Conservation (phyloP, 768 basidiomycete genomes). For the Lactarius trivialis region DNA sequence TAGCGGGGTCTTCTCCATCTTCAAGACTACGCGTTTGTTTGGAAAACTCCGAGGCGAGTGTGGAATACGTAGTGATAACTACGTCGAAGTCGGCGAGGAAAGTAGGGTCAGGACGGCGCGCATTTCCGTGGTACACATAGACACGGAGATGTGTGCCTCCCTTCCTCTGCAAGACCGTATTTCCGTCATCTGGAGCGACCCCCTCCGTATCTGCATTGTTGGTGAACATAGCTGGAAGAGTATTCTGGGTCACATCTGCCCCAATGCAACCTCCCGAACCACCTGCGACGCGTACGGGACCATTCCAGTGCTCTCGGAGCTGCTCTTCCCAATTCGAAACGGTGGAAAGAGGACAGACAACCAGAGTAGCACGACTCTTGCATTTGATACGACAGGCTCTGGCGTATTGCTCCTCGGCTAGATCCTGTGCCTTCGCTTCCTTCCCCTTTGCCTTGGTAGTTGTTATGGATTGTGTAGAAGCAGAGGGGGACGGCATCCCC, state of each 20-base stretch:
- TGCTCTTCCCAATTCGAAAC: constrained; percentile 99
- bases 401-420: constrained; percentile 59
- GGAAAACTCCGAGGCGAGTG: constrained; percentile 90
- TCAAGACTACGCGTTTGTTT: constrained; percentile 74
- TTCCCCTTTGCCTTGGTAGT: constrained; percentile 57
- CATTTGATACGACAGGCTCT: constrained; percentile 73
- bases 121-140: constrained; percentile 94
- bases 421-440: constrained; percentile 60
- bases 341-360: constrained; percentile 93
- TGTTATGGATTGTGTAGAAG: constrained; percentile 24
- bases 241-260: constrained; percentile 31
- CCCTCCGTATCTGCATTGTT: constrained; percentile 4
- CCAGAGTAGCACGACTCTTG: constrained; percentile 86
- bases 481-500: constrained; percentile 62
- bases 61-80: constrained; percentile 96
- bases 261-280: constrained; percentile 49
- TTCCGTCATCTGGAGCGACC: neutral
- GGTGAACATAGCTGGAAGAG: constrained; percentile 27
- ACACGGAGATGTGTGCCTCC: constrained; percentile 53
- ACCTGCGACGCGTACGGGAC: constrained; percentile 76
- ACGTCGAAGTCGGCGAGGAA: constrained; percentile 93
- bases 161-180: neutral
- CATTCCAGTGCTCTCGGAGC: constrained; percentile 94
- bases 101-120: constrained; percentile 75
- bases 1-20: constrained; percentile 58